Conservation (phyloP, 2,329 filamentous ascomycete species). For the Verruconis gallopava region DNA sequence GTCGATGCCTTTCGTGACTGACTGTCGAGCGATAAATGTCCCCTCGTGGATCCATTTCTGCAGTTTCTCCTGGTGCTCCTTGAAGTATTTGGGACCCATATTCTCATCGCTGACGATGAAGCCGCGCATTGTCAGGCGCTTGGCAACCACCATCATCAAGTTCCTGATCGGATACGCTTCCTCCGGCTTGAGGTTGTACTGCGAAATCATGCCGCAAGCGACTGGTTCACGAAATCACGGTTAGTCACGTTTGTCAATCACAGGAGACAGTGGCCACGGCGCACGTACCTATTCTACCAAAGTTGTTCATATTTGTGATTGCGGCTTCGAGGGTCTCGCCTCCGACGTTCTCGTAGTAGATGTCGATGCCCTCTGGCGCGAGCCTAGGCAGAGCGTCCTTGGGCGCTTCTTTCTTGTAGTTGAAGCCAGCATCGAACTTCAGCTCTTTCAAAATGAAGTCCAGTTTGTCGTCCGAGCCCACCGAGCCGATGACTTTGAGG, state of each 20-base stretch:
- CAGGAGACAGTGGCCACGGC: not conserved
- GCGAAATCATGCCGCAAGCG: conserved; percentile 53
- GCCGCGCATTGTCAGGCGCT: conserved; percentile 58
- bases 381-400: conserved; percentile 54
- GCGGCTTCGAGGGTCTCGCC: conserved; percentile 62
- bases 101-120: conserved; percentile 58
- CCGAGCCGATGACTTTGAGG: conserved; percentile 64
- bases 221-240: conserved; percentile 16
- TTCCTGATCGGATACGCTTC: conserved; percentile 56
- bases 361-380: conserved; percentile 66
- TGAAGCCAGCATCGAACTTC: conserved; percentile 63
- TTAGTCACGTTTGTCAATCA: not conserved
- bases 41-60: conserved; percentile 66
- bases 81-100: conserved; percentile 52
- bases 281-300: conserved; percentile 48
- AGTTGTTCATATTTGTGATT: conserved; percentile 48
- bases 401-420: conserved; percentile 75
- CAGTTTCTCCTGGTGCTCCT: conserved; percentile 65
- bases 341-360: conserved; percentile 73
- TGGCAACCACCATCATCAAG: conserved; percentile 49
- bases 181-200: conserved; percentile 53
- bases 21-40: conserved; percentile 55
- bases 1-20: conserved; percentile 64
- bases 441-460: conserved; percentile 59
- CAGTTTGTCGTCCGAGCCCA: conserved; percentile 68